A percentile compares a stretch with the other conserved stretches of the same genome.
These are phyloP conservation scores for Kwoniella bestiolae DNA, from an alignment of 768 basidiomycete genomes.

Conservation along the genomic window DNA sequence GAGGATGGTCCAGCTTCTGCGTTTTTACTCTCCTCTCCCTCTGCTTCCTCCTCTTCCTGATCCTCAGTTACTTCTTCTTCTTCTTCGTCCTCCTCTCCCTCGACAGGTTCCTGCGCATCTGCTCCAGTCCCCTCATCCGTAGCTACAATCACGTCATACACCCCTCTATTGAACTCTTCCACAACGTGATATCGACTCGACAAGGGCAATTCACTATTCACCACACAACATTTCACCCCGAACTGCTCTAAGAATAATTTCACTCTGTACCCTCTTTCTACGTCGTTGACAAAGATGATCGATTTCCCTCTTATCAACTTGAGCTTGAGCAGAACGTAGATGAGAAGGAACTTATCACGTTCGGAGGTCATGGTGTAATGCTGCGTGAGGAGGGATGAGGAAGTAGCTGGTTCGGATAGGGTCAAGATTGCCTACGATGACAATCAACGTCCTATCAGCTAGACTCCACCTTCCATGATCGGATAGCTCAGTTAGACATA, in stretches of 20 bases:
- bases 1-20: conserved; percentile 43
- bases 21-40: conserved; percentile 12
- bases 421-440: conserved; percentile 80
- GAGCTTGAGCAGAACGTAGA: conserved; percentile 94
- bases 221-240: conserved; percentile 90
- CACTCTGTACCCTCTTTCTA: conserved; percentile 90
- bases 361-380: conserved; percentile 83
- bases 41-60: conserved; percentile 44
- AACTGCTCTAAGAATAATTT: conserved; percentile 99
- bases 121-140: conserved; percentile 81
- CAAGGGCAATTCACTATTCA: conserved; percentile 92
- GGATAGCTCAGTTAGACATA: too few species aligned
- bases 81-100: conserved; percentile 59
- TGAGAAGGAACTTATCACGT: conserved; percentile 94
- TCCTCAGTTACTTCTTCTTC: conserved; percentile 48
- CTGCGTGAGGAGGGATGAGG: conserved; percentile 78
- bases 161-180: conserved; percentile 97
- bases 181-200: conserved; percentile 98
- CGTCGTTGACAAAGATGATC: conserved; percentile 93
- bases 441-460: too few species aligned
- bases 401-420: conserved; percentile 84
- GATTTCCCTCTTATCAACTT: conserved; percentile 95
- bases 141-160: conserved; percentile 98
- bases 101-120: conserved; percentile 63
- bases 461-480: too few species aligned